Base-by-base conservation (phyloP, 2,329 filamentous ascomycete species). In the Penicillium concentricum region DNA sequence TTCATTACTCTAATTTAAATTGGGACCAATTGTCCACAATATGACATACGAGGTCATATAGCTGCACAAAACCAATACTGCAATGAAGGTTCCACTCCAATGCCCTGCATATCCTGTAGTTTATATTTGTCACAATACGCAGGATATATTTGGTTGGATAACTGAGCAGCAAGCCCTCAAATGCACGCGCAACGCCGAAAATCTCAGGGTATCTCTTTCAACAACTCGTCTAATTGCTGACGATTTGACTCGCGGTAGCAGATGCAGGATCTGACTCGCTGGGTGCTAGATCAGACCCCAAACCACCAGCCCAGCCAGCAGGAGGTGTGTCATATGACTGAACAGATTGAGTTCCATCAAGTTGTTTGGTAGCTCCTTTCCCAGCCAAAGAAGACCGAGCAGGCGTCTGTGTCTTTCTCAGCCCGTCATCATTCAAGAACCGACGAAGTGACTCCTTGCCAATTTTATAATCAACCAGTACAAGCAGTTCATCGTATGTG, bases 371-470 rank as follows among this genome's bases (percentile, higher is more conserved):
- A 35, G 20, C 20, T 20, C 16, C 20, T 35, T 20, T 44, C 12
- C 20, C 38, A 26, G 49, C 18, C 10, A 44, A 18, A 26, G 49
- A 34, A 20, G 49, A 35, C 16, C 38, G 49, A 51, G 16, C 18
- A 34, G 28, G 28, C 2, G 24, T 41, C 28, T 51, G 49, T 10
- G 28, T 34, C 13, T 53, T 53, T 34, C 51, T 28, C n/a, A 47
- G 4, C 2, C 43, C 43, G 12, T 47, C 51, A 30, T 28, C 24
- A 47, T 53, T 53, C 13, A 53, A 12, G 2, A 53, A 47, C 8
- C 42, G 42, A n/a, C 51, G 51, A n/a, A 53, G 41, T 2, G 42
- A 53, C 9, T 53, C 39, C 26, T 46, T 53, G 9, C 43, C 43
- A 13, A 53, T 42, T 47, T 53, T 47, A 26, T 53, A 47, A 47